Base-by-base conservation (phyloP, 192 early-diverging fungal species). In the Backusella luteola region DNA sequence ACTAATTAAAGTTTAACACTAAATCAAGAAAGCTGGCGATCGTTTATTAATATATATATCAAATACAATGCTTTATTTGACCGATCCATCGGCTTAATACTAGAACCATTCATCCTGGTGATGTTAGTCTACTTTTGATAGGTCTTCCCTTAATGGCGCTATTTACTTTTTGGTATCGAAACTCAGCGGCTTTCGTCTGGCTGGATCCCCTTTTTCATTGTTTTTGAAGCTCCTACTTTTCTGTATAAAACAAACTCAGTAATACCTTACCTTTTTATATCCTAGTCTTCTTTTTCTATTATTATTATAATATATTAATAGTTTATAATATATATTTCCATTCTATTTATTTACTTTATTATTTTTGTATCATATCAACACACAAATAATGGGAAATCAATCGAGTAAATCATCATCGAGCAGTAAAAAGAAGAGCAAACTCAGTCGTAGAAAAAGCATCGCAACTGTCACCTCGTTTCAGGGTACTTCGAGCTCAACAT, bases 381-480 rank as follows among this genome's bases (percentile, higher is more conserved):
- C 17, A 17, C 42, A 67, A 66, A 74, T 8, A 34, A 82, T 83
- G 81, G 81, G 81, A 15, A 83, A 83, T 39, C 81, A 83, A 73
- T 66, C 78, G 9, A 83, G 81, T 41, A 70, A 72, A 74, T 66
- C 76, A 32, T 42, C 79, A 19, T 71, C 74, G 19, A 76, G 68
- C 39, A 73, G 66, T 39, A 76, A 73, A 71, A 72, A 76, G 59
- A 80, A 73, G 66, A 76, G 44, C 34, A 59, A 56, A 2, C 29
- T 36, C 44, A 69, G 29, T 42, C 49, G 42, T 23, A 67, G 69
- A 69, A 80, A 66, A 42, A 69, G 72, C 9, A 29, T 42, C 53
- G 71, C 38, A n/a, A 72, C 71, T 32, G 73, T 70, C 39, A 67
- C 71, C 35, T 49, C 66, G 17, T 39, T 46, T 44, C 53, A 66